Conservation (phyloP, 2,329 filamentous ascomycete species). For the Pseudohalonectria lignicola region DNA sequence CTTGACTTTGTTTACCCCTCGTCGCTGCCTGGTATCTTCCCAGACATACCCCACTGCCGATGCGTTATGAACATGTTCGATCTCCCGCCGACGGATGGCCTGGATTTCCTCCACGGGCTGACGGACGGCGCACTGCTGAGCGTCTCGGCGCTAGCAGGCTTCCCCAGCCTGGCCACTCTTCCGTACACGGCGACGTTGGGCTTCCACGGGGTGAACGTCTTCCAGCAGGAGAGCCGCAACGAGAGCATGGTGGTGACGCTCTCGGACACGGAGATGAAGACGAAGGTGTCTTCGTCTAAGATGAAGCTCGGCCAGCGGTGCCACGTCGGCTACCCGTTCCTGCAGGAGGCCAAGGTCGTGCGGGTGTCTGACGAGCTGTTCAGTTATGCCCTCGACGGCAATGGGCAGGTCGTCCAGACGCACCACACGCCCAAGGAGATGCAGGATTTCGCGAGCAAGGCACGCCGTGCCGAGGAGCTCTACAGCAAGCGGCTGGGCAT, state of each 20-base stretch:
- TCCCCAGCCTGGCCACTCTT: constrained; percentile 79
- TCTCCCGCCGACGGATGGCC: constrained; percentile 79
- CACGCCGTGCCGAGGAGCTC: constrained; percentile 69
- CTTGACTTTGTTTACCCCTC: constrained; percentile 78
- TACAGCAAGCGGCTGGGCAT: constrained; percentile 90
- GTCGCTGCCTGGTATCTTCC: constrained; percentile 80
- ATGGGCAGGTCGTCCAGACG: constrained; percentile 53
- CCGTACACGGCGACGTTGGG: constrained; percentile 72
- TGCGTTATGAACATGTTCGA: constrained; percentile 97
- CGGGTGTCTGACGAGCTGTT: constrained; percentile 91
- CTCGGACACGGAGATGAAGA: constrained; percentile 59
- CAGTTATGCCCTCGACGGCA: constrained; percentile 63
- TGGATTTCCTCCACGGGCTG: constrained; percentile 75
- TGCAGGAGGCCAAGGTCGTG: constrained; percentile 85
- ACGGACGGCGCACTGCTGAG: constrained; percentile 78
- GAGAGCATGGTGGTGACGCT: constrained; percentile 92
- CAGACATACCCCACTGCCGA: constrained; percentile 73
- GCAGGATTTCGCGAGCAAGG: constrained; percentile 73
- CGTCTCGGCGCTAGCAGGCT: constrained; percentile 76
- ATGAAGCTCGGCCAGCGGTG: constrained; percentile 74
- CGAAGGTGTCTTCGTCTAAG: constrained; percentile 62
- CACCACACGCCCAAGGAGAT: constrained; percentile 70
- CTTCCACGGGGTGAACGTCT: constrained; percentile 87
- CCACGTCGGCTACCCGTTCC: constrained; percentile 87
- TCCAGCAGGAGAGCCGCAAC: constrained; percentile 91